phyloP scores from a whole-genome alignment of 345 rosid species.

The Corymbia maculata region DNA sequence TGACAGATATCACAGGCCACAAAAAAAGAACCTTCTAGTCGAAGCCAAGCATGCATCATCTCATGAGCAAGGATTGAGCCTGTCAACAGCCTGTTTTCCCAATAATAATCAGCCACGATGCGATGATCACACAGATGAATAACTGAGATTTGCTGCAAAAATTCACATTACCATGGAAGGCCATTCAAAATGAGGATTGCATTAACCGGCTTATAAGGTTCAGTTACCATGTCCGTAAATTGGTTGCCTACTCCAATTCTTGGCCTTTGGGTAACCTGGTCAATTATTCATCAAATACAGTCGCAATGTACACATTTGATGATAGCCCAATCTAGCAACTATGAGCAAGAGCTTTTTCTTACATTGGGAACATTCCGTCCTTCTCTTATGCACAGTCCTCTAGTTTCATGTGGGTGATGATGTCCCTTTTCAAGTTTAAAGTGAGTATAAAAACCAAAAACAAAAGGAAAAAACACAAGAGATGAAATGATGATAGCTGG shows the following conservation, averaged over 20 bases:
- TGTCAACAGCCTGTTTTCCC: conserved; percentile 59
- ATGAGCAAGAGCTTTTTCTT: conserved; percentile 1
- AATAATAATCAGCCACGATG: not conserved
- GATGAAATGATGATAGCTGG: not conserved
- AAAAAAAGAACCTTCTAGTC: conserved; percentile 53
- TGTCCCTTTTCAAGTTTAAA: not conserved
- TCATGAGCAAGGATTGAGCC: conserved; percentile 97
- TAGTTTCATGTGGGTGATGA: conserved; percentile 41
- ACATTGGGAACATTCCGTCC: conserved; percentile 74
- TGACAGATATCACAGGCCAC: not conserved
- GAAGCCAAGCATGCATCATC: conserved; percentile 99
- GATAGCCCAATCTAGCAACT: not conserved
- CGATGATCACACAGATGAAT: not conserved
- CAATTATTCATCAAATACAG: not conserved
- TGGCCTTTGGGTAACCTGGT: conserved; percentile 67
- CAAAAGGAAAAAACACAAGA: not conserved
- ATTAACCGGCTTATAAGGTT: conserved; percentile 61
- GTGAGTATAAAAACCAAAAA: not conserved
- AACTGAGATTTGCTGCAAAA: not conserved
- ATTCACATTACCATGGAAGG: conserved; percentile 58
- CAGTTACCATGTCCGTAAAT: conserved; percentile 53
- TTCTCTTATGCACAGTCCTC: conserved; percentile 87
- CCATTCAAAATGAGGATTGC: conserved; percentile 88
- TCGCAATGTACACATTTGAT: not conserved
- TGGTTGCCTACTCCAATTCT: conserved; percentile 50